Conservation (phyloP, 352 stramenopile species). For the Aphanomyces invadans region DNA sequence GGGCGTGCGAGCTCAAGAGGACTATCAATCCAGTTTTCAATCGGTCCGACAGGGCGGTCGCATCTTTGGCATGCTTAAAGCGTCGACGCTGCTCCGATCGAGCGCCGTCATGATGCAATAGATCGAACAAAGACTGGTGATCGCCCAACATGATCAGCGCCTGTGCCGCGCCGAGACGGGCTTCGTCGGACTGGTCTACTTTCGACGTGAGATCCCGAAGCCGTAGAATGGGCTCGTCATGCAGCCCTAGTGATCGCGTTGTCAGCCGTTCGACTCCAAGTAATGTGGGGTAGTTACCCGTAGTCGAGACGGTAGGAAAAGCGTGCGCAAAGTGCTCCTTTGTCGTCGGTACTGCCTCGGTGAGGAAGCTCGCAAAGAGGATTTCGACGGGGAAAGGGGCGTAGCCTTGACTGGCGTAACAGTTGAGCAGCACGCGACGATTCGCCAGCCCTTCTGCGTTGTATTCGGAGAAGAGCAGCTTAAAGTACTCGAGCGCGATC, state of each 20-base stretch:
- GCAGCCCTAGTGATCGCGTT: no score
- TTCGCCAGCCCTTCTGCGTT: constrained; percentile 64
- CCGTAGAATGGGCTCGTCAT: not conserved
- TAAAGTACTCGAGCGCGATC: constrained; percentile 51
- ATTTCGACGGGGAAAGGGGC: constrained; percentile 14
- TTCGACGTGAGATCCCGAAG: constrained; percentile 6
- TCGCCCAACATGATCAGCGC: constrained; percentile 2
- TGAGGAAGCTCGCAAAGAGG: constrained; percentile 16
- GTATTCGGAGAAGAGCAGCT: constrained; percentile 54
- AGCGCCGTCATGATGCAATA: not conserved
- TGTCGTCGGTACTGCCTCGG: not conserved
- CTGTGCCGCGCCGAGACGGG: not conserved
- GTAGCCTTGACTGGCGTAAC: constrained; percentile 13
- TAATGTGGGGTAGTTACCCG: no score
- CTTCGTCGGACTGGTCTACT: not conserved
- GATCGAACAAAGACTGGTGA: constrained; percentile 9
- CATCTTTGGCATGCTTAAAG: constrained; percentile 14
- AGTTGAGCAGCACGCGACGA: constrained; percentile 54
- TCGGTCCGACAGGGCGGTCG: not conserved
- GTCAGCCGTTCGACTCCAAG: no score
- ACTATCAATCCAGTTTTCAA: constrained; percentile 6
- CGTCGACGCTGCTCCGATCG: not conserved
- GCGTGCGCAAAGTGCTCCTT: constrained; percentile 1
- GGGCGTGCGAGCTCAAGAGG: not conserved
- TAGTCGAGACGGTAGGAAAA: not conserved